These are phyloP conservation scores for Apiospora malaysiana DNA, from an alignment of 2,329 filamentous ascomycete genomes.

Conservation along the genomic window DNA sequence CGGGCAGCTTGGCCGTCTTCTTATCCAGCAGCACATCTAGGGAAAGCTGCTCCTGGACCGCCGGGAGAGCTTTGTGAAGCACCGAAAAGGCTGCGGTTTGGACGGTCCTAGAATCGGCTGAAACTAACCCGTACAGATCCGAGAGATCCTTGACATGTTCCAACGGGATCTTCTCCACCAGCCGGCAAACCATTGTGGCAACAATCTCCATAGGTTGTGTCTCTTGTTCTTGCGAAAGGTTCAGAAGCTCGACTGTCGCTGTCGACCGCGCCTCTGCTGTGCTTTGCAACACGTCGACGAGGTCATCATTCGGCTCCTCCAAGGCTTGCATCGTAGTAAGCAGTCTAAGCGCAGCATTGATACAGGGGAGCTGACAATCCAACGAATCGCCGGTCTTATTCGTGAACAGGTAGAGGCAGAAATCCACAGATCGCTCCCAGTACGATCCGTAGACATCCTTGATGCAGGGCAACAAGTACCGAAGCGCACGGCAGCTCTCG, in stretches of 20 bases:
- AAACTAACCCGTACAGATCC: slow-evolving; percentile 77
- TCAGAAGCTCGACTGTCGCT: slow-evolving; percentile 69
- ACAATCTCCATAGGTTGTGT: slow-evolving; percentile 76
- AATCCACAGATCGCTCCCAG: slow-evolving; percentile 73
- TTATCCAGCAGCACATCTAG: slow-evolving; percentile 78
- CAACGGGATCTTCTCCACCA: slow-evolving; percentile 68
- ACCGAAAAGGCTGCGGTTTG: slow-evolving; percentile 83
- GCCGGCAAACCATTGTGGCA: slow-evolving; percentile 74
- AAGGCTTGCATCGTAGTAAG: slow-evolving; percentile 67
- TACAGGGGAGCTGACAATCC: slow-evolving; percentile 62
- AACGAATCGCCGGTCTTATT: slow-evolving; percentile 48
- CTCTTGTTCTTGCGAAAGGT: slow-evolving; percentile 49
- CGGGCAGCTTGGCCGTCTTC: slow-evolving; percentile 73
- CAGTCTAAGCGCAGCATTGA: slow-evolving; percentile 77
- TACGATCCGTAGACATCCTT: slow-evolving; percentile 86
- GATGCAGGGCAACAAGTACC: slow-evolving; percentile 73
- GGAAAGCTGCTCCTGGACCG: slow-evolving; percentile 79
- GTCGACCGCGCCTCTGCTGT: slow-evolving; percentile 60
- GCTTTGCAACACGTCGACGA: slow-evolving; percentile 74
- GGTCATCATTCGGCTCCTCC: slow-evolving; percentile 82
- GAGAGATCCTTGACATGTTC: slow-evolving; percentile 66
- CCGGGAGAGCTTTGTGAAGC: slow-evolving; percentile 80
- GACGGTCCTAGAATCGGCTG: slow-evolving; percentile 74
- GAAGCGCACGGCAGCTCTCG: slow-evolving; percentile 62
- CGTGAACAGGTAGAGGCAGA: slow-evolving; percentile 64